Percentiles rank a stretch among this genome's conserved stretches.
Evolutionary conservation across 768 basidiomycete genomes (phyloP).

Genomic region (Termitomyces sp.): DNA sequence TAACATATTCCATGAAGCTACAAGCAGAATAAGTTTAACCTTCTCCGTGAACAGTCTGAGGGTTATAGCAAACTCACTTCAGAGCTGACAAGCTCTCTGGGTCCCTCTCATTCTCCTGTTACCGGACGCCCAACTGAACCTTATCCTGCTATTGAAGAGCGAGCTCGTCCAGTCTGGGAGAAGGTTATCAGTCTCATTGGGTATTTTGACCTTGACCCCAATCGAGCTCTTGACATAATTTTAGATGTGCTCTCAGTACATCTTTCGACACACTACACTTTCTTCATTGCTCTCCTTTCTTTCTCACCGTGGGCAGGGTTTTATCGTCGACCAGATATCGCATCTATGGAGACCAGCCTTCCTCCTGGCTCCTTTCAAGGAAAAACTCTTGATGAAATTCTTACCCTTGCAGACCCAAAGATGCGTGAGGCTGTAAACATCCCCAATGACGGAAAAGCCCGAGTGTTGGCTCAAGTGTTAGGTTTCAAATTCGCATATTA

Average conservation of each 20-base stretch:
- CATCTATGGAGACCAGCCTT: constrained; percentile 32
- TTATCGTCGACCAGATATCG: constrained; percentile 27
- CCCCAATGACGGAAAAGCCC: constrained; percentile 32
- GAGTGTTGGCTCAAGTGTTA: constrained; percentile 82
- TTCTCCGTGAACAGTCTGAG: constrained; percentile 95
- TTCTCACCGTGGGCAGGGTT: constrained; percentile 83
- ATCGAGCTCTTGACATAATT: constrained; percentile 88
- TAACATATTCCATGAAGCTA: constrained; percentile 48
- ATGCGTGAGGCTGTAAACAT: constrained; percentile 12
- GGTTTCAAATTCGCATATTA: constrained; percentile 97
- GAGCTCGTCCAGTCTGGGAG: constrained; percentile 71
- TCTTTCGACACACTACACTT: constrained; percentile 75
- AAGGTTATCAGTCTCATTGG: constrained; percentile 86
- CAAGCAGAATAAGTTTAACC: constrained; percentile 98
- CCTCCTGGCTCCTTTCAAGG: constrained; percentile 40
- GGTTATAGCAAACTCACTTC: constrained; percentile 91
- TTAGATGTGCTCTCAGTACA: constrained; percentile 87
- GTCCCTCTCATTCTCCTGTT: constrained; percentile 62
- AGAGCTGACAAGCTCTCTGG: constrained; percentile 74
- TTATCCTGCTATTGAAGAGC: constrained; percentile 48
- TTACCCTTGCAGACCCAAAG: constrained; percentile 46
- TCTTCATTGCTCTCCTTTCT: constrained; percentile 83
- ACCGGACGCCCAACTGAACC: constrained; percentile 66
- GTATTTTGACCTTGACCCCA: constrained; percentile 95
- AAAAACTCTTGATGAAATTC: constrained; percentile 63